phyloP scores from a whole-genome alignment of 1,139 yeast species.

The Yamadazyma atmosphaerica region DNA sequence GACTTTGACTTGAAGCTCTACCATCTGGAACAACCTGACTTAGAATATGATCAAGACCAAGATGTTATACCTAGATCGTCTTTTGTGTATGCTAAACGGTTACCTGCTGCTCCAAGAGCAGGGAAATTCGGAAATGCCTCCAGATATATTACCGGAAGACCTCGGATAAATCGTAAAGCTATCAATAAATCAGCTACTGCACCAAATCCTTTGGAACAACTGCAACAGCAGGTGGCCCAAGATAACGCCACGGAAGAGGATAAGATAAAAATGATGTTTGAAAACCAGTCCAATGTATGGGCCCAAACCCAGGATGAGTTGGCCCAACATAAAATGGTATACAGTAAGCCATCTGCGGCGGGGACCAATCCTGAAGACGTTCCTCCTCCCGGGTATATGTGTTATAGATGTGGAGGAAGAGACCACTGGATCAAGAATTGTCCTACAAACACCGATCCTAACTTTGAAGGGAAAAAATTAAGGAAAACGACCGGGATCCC shows the following conservation, averaged over 20 bases:
- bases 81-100: conserved; percentile 75
- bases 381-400: conserved; percentile 94
- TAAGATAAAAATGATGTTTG: conserved; percentile 85
- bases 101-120: conserved; percentile 62
- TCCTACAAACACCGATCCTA: conserved; percentile 91
- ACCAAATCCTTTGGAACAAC: conserved; percentile 13
- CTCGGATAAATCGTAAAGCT: conserved; percentile 52
- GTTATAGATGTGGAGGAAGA: conserved; percentile 94
- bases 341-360: conserved; percentile 43
- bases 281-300: conserved; percentile 92
- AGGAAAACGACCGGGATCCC: conserved; percentile 98
- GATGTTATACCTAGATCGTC: conserved; percentile 91
- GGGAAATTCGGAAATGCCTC: conserved; percentile 68
- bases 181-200: conserved; percentile 21
- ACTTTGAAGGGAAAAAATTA: conserved; percentile 88
- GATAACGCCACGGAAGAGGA: conserved; percentile 76
- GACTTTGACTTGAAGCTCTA: conserved; percentile 78
- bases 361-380: conserved; percentile 54
- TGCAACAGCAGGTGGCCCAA: conserved; percentile 17
- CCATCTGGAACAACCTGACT: conserved; percentile 66
- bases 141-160: conserved; percentile 86
- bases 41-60: conserved; percentile 81
- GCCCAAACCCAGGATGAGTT: conserved; percentile 88
- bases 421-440: conserved; percentile 97
- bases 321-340: conserved; percentile 72